Conservation (phyloP, 192 early-diverging fungal species). For the Dissophora globulifera region DNA sequence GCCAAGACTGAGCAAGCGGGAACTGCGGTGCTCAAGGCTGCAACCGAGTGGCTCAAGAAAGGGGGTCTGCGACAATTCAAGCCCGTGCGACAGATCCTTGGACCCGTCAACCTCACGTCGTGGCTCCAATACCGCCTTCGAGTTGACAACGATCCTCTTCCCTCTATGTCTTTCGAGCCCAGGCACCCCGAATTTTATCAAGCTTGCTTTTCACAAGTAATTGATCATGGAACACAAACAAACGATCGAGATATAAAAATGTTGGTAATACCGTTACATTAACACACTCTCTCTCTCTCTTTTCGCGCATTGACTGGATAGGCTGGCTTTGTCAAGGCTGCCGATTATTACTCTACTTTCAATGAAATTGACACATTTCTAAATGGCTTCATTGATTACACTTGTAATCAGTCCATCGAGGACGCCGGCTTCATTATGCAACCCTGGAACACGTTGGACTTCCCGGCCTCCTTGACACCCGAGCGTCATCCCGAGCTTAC, state of each 20-base stretch:
- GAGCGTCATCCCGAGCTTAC: constrained; percentile 24
- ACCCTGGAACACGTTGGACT: constrained; percentile 40
- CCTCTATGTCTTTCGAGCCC: constrained; percentile 50
- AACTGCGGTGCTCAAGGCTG: constrained; percentile 24
- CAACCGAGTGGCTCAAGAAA: constrained; percentile 26
- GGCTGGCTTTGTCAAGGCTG: constrained; percentile 46
- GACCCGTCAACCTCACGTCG: constrained; percentile 50
- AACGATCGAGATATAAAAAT: too few species aligned
- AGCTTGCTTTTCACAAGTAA: constrained; percentile 38
- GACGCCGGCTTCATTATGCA: constrained; percentile 4
- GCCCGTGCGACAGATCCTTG: constrained; percentile 46
- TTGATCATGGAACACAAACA: too few species aligned
- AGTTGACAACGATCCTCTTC: constrained; percentile 12
- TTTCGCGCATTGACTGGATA: background rate
- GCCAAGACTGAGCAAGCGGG: constrained; percentile 37
- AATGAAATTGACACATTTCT: constrained; percentile 27
- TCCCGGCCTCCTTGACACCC: constrained; percentile 31
- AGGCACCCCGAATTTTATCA: constrained; percentile 42
- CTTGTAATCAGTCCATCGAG: background rate
- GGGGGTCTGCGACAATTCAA: constrained; percentile 31
- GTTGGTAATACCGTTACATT: too few species aligned
- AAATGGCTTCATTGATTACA: constrained; percentile 1
- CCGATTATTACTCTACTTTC: constrained; percentile 38
- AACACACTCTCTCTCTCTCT: too few species aligned
- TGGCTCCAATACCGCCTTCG: constrained; percentile 49